phyloP scores from a whole-genome alignment of 768 basidiomycete species.

The Mycena chlorophos region DNA sequence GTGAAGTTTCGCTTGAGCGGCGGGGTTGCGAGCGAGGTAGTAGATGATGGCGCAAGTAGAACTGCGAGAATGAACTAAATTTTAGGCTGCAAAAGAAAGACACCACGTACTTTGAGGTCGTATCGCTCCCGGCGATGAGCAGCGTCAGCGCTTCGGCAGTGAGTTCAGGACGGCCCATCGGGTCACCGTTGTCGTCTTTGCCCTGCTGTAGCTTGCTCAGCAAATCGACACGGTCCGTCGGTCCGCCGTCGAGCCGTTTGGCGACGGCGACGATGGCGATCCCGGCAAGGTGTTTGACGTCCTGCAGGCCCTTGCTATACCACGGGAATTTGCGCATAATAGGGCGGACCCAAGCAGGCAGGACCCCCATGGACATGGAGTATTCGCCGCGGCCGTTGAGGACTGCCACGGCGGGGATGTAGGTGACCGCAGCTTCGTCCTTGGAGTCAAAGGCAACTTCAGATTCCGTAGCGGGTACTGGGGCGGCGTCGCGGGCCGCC shows the following conservation, averaged over 20 bases:
- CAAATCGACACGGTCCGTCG: constrained; percentile 76
- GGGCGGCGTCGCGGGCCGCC: constrained; percentile 69
- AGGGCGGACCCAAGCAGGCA: constrained; percentile 73
- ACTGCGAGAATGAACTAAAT: constrained; percentile 37
- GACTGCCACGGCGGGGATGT: constrained; percentile 81
- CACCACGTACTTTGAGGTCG: constrained; percentile 81
- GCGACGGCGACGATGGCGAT: constrained; percentile 80
- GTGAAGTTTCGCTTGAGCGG: constrained; percentile 55
- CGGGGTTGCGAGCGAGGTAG: constrained; percentile 56
- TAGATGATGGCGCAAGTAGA: constrained; percentile 88
- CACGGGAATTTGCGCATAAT: constrained; percentile 68
- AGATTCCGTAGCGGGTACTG: constrained; percentile 59
- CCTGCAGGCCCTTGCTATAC: constrained; percentile 66
- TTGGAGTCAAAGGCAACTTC: constrained; percentile 58
- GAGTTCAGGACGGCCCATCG: constrained; percentile 78
- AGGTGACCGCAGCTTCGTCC: constrained; percentile 45
- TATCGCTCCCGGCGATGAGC: constrained; percentile 88
- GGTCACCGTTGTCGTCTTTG: constrained; percentile 76
- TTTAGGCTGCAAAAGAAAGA: neutral
- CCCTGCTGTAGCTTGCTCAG: constrained; percentile 78
- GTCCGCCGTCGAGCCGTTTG: constrained; percentile 61
- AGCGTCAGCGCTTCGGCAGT: constrained; percentile 88
- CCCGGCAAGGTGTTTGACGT: constrained; percentile 74
- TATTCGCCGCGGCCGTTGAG: constrained; percentile 88
- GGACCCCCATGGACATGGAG: constrained; percentile 78